Evolutionary conservation across 2,329 filamentous ascomycete genomes (phyloP).

Genomic region (Cephalotrichum gorgonifer): DNA sequence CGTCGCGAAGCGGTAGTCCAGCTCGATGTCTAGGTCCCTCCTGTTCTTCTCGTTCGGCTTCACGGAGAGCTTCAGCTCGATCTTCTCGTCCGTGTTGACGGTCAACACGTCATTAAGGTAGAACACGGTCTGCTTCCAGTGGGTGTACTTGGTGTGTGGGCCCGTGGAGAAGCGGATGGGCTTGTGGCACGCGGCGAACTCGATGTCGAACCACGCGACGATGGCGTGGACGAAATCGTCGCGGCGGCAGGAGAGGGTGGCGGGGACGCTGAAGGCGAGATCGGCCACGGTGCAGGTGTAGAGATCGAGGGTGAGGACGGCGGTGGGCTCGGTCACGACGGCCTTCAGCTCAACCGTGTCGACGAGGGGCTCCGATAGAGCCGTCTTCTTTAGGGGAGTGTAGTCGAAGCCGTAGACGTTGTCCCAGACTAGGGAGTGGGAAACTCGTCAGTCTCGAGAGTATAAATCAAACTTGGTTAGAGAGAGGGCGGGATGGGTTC

Average conservation of each 20-base stretch:
- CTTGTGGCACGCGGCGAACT: constrained; percentile 98
- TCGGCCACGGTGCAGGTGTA: constrained; percentile 81
- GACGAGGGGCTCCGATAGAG: constrained; percentile 89
- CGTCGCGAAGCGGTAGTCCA: constrained; percentile 74
- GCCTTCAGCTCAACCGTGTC: constrained; percentile 97
- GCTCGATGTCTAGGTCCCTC: constrained; percentile 84
- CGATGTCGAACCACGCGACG: constrained; percentile 98
- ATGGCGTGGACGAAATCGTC: constrained; percentile 94
- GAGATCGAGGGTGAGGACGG: constrained; percentile 80
- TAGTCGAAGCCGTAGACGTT: constrained; percentile 99
- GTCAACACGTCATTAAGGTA: constrained; percentile 91
- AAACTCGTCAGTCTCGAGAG: not conserved
- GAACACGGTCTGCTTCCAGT: constrained; percentile 99
- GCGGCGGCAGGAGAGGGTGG: constrained; percentile 65
- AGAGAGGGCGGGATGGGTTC: constrained; percentile 8
- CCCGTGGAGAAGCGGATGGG: constrained; percentile 93
- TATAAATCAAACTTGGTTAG: not conserved
- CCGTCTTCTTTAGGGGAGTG: constrained; percentile 83
- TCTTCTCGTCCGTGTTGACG: constrained; percentile 74
- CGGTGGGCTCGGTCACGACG: constrained; percentile 81
- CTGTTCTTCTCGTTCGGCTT: constrained; percentile 90
- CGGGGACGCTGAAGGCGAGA: constrained; percentile 72
- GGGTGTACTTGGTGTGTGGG: constrained; percentile 96
- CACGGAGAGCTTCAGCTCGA: constrained; percentile 66
- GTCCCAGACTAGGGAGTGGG: constrained; percentile 74